Conservation (phyloP, 2,329 filamentous ascomycete species). For the Colletotrichum sp. region DNA sequence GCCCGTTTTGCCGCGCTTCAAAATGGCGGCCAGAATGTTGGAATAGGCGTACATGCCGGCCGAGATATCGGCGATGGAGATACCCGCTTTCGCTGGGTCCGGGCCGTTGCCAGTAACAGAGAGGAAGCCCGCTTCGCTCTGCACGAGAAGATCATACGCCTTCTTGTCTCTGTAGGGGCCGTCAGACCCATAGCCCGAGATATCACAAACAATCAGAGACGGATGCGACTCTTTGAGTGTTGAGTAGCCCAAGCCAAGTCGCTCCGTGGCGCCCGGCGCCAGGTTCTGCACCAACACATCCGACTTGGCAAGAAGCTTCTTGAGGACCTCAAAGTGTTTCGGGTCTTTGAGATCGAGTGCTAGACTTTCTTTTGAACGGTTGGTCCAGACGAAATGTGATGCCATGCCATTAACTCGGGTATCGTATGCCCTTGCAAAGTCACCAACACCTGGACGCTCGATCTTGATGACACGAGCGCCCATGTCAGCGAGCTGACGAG, state of each 20-base stretch:
- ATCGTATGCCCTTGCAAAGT: constrained; percentile 59
- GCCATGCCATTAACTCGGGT: constrained; percentile 52
- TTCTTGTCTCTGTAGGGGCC: constrained; percentile 60
- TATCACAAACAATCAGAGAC: constrained; percentile 56
- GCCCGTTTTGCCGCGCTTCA: constrained; percentile 54
- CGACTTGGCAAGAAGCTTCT: constrained; percentile 45
- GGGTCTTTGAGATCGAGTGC: constrained; percentile 53
- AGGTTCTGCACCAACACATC: constrained; percentile 61
- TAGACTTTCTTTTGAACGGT: constrained; percentile 59
- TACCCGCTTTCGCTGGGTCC: constrained; percentile 54
- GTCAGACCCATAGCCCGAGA: constrained; percentile 56
- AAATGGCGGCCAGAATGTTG: constrained; percentile 54
- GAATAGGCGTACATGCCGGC: constrained; percentile 58
- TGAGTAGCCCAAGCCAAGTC: constrained; percentile 53
- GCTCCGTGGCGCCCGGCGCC: constrained; percentile 51
- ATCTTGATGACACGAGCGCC: constrained; percentile 62
- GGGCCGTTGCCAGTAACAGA: constrained; percentile 52
- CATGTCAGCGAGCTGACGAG: constrained; percentile 57
- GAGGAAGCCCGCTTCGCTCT: constrained; percentile 58
- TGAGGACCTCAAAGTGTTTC: constrained; percentile 46
- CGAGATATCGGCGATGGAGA: constrained; percentile 60
- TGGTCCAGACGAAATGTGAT: constrained; percentile 62
- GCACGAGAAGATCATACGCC: constrained; percentile 60
- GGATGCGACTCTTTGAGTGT: constrained; percentile 45
- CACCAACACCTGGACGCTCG: constrained; percentile 54